A percentile compares a stretch with the other conserved stretches of the same genome.
Evolutionary conservation across 768 basidiomycete species (phyloP).

Genomic region (Neoboletus brunneissimus): DNA sequence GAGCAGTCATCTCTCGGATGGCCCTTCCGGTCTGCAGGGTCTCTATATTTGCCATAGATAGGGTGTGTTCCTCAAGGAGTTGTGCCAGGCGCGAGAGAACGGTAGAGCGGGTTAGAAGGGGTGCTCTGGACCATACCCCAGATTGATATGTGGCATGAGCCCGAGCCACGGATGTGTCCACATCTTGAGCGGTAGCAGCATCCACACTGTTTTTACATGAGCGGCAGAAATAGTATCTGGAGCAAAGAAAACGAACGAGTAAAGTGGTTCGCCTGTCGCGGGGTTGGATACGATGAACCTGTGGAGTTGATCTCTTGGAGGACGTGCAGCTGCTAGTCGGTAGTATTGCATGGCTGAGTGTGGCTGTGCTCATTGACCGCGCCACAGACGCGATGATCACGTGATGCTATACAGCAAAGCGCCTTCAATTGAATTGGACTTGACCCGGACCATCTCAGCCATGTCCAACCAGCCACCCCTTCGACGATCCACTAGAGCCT

Average conservation of each 20-base stretch:
- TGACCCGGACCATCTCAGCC: slow-evolving; percentile 1
- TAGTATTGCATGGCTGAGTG: slow-evolving; percentile 13
- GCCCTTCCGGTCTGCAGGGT: slow-evolving; percentile 75
- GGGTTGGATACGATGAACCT: slow-evolving; percentile 64
- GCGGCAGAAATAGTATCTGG: slow-evolving; percentile 32
- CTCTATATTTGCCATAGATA: slow-evolving; percentile 63
- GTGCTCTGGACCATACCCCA: slow-evolving; percentile 69
- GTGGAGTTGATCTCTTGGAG: background rate
- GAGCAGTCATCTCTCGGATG: slow-evolving; percentile 82
- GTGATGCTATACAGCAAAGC: slow-evolving; percentile 8
- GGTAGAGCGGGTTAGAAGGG: slow-evolving; percentile 57
- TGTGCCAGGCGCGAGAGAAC: slow-evolving; percentile 65
- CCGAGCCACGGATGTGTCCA: slow-evolving; percentile 46
- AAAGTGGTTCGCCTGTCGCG: slow-evolving; percentile 59
- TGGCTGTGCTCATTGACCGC: slow-evolving; percentile 16
- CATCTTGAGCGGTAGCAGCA: slow-evolving; percentile 50
- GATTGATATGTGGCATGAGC: slow-evolving; percentile 62
- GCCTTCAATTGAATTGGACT: background rate
- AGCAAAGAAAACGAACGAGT: slow-evolving; percentile 53
- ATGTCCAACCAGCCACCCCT: slow-evolving; percentile 37
- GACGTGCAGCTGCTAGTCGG: background rate
- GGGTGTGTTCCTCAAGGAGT: slow-evolving; percentile 53
- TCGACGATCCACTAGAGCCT: slow-evolving; percentile 52
- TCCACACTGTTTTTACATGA: slow-evolving; percentile 43
- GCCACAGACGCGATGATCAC: slow-evolving; percentile 30